These are phyloP conservation scores for barrel medic (Medicago truncatula) DNA, from an alignment of 306 rosid genomes.

Conservation along the genomic window DNA sequence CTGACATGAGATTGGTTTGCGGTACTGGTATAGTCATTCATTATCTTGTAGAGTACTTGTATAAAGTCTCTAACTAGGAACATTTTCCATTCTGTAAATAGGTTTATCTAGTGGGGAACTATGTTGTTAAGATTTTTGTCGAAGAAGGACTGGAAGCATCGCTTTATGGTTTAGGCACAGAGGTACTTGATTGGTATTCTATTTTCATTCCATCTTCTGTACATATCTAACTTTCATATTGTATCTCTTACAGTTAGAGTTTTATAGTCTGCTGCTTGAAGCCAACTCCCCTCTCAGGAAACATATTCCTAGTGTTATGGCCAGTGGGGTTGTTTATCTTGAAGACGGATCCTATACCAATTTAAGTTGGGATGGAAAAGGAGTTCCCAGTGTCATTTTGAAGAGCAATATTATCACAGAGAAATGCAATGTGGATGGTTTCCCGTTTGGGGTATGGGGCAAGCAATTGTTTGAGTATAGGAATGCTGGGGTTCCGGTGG, in stretches of 20 bases:
- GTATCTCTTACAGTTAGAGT: conserved; percentile 75
- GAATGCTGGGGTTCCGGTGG: conserved; percentile 59
- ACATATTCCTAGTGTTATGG: conserved; percentile 74
- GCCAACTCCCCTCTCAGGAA: conserved; percentile 70
- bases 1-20: conserved; percentile 23
- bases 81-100: conserved; percentile 47
- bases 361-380: conserved; percentile 86
- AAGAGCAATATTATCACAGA: conserved; percentile 57
- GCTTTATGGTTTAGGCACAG: conserved; percentile 86
- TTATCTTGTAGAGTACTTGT: conserved; percentile 9
- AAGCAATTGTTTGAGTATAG: conserved; percentile 69
- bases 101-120: conserved; percentile 79
- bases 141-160: conserved; percentile 92
- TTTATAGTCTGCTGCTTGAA: conserved; percentile 62
- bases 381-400: conserved; percentile 68
- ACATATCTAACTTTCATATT: conserved; percentile 45
- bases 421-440: conserved; percentile 49
- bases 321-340: conserved; percentile 75
- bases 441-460: conserved; percentile 80
- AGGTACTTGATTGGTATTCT: conserved; percentile 59
- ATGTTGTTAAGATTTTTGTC: conserved; percentile 77
- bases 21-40: conserved; percentile 30
- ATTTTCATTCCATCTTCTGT: conserved; percentile 36
- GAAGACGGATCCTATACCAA: conserved; percentile 68
- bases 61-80: conserved; percentile 37